These are phyloP conservation scores for Clonostachys chloroleuca DNA, from an alignment of 2,329 filamentous ascomycete genomes.

Conservation along the genomic window DNA sequence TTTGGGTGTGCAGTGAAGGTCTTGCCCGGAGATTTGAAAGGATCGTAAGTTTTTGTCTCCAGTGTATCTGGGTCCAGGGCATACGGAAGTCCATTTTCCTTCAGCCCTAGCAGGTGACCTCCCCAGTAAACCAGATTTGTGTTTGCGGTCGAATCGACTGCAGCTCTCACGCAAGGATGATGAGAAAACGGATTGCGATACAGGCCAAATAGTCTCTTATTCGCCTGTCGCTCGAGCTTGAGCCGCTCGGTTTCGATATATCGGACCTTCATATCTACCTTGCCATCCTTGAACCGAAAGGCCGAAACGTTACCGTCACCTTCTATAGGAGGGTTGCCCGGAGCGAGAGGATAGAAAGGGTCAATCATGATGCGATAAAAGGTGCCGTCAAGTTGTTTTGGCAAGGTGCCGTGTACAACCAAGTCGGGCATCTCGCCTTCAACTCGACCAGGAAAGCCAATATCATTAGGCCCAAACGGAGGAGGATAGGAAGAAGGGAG, in stretches of 20 bases:
- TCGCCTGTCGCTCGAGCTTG: conserved; percentile 25
- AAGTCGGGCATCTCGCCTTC: not conserved
- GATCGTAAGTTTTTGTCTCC: conserved; percentile 34
- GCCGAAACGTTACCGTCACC: conserved; percentile 32
- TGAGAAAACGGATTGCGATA: conserved; percentile 32
- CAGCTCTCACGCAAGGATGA: conserved; percentile 20
- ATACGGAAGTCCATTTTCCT: conserved; percentile 40
- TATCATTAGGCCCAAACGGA: too few relatives aligned
- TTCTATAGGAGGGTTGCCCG: conserved; percentile 27
- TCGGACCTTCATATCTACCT: conserved; percentile 22
- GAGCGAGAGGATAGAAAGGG: conserved; percentile 24
- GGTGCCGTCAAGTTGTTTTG: conserved; percentile 11
- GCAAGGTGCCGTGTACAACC: conserved; percentile 11
- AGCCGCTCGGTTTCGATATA: conserved; percentile 35
- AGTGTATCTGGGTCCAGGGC: conserved; percentile 30
- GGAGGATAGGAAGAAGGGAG: too few relatives aligned
- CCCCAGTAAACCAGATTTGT: conserved; percentile 47
- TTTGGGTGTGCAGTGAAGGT: conserved; percentile 38
- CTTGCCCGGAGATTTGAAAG: conserved; percentile 17
- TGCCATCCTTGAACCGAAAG: conserved; percentile 24
- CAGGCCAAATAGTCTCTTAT: conserved; percentile 23
- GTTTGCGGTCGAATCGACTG: conserved; percentile 31
- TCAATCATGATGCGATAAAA: conserved; percentile 32
- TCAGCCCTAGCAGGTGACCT: conserved; percentile 38
- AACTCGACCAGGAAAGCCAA: not conserved